Percentiles rank a stretch among this genome's conserved stretches.
Evolutionary conservation across 306 rosid genomes (phyloP).

Genomic region (Vigna nakashimae): DNA sequence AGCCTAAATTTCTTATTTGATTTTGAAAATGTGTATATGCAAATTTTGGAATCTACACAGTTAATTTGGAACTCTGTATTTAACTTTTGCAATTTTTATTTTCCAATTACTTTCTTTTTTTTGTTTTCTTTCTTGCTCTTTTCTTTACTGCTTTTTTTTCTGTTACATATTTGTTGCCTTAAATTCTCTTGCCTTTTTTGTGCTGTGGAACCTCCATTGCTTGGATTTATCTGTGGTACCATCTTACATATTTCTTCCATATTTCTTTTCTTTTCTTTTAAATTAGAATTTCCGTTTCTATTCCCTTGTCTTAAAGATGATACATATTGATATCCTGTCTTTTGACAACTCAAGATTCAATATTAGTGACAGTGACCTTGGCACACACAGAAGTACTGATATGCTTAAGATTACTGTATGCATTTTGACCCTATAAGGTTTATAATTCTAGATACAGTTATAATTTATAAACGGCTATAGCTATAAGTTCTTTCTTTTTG

Average conservation of each 20-base stretch:
- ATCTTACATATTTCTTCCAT: slow-evolving; percentile 22
- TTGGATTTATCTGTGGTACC: slow-evolving; percentile 17
- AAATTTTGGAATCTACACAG: no score
- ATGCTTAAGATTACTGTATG: no score
- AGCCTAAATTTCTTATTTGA: no score
- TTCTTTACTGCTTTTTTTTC: neutral
- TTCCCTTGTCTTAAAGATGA: slow-evolving; percentile 2
- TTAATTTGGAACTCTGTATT: neutral
- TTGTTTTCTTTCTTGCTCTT: neutral
- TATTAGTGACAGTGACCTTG: no score
- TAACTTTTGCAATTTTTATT: slow-evolving; percentile 1
- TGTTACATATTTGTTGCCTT: neutral
- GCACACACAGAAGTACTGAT: no score
- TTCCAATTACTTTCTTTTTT: slow-evolving; percentile 8
- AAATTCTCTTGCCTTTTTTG: slow-evolving; percentile 22
- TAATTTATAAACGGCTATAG: no score
- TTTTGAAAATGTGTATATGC: no score
- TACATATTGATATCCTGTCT: no score
- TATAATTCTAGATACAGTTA: no score
- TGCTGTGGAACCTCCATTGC: neutral
- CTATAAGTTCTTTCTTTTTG: no score
- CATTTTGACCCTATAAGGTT: no score
- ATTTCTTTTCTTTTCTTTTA: neutral
- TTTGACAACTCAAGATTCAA: no score
- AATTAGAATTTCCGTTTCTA: slow-evolving; percentile 2